A percentile compares a stretch with the other conserved stretches of the same genome.
These are phyloP conservation scores for Violaceomyces palustris DNA, from an alignment of 1,284 basidiomycete genomes.

Conservation along the genomic window DNA sequence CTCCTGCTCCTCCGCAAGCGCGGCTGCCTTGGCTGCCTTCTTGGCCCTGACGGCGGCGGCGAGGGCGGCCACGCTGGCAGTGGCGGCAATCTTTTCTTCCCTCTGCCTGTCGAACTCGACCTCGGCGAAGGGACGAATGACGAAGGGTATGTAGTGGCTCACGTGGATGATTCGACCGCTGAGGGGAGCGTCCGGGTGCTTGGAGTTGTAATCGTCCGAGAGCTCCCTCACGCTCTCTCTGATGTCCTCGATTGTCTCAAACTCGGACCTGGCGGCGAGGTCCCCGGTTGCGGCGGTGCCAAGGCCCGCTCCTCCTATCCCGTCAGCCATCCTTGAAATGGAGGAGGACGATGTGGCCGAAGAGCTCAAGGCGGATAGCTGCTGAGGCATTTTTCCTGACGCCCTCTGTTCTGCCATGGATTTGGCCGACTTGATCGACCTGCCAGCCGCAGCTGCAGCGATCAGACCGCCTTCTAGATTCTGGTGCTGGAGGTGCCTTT, in stretches of 20 bases:
- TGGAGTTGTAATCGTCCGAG: constrained; percentile 41
- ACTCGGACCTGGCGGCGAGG: constrained; percentile 34
- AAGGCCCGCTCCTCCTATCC: constrained; percentile 38
- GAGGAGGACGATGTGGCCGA: constrained; percentile 3
- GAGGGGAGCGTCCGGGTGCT: constrained; percentile 38
- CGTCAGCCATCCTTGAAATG: constrained; percentile 38
- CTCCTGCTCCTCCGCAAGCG: constrained; percentile 23
- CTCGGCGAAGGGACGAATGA: constrained; percentile 40
- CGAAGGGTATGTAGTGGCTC: constrained; percentile 50
- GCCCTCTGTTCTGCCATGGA: neutral
- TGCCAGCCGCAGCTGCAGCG: constrained; percentile 16
- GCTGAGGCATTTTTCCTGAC: neutral
- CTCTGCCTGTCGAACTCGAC: constrained; percentile 39
- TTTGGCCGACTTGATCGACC: constrained; percentile 1
- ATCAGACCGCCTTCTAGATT: constrained; percentile 23
- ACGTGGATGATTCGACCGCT: constrained; percentile 51
- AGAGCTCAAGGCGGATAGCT: neutral
- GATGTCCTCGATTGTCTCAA: constrained; percentile 39
- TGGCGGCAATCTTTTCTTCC: constrained; percentile 39
- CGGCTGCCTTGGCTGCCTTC: constrained; percentile 36
- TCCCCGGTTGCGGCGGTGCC: constrained; percentile 45
- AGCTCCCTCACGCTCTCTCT: constrained; percentile 33
- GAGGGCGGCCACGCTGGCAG: constrained; percentile 44
- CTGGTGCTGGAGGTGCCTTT: constrained; percentile 13
- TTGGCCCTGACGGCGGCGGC: constrained; percentile 42